Conservation (phyloP, 306 rosid species). For the Delonix regia region DNA sequence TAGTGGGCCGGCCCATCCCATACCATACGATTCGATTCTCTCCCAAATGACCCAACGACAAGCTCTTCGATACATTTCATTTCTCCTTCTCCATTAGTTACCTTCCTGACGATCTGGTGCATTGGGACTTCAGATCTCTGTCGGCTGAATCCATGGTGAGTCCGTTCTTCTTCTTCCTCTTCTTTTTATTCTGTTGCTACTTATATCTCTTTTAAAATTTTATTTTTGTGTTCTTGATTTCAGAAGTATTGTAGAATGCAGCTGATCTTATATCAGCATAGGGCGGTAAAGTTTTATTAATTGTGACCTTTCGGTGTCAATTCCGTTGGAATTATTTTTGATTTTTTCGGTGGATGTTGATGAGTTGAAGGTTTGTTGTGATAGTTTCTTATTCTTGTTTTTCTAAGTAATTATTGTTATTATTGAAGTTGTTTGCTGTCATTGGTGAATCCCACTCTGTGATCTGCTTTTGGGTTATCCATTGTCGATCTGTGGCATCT, state of each 20-base stretch:
- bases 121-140: conserved; percentile 27
- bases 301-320: neutral
- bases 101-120: neutral
- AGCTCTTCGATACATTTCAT: neutral
- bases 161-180: neutral
- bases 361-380: neutral
- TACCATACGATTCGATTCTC: neutral
- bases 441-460: neutral
- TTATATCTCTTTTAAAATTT: neutral
- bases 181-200: neutral
- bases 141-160: conserved; percentile 38
- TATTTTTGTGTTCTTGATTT: neutral
- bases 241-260: neutral
- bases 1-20: neutral
- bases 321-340: neutral
- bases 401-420: neutral
- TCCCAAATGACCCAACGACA: neutral
- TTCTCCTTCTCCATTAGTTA: neutral
- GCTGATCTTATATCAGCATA: neutral
- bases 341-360: neutral
- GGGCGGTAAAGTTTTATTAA: neutral
- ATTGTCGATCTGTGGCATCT: neutral
- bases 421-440: neutral
- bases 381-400: neutral
- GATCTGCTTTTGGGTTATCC: conserved; percentile 26